Base-by-base conservation (phyloP, 2,329 filamentous ascomycete species). In the Stemphylium lycopersici region DNA sequence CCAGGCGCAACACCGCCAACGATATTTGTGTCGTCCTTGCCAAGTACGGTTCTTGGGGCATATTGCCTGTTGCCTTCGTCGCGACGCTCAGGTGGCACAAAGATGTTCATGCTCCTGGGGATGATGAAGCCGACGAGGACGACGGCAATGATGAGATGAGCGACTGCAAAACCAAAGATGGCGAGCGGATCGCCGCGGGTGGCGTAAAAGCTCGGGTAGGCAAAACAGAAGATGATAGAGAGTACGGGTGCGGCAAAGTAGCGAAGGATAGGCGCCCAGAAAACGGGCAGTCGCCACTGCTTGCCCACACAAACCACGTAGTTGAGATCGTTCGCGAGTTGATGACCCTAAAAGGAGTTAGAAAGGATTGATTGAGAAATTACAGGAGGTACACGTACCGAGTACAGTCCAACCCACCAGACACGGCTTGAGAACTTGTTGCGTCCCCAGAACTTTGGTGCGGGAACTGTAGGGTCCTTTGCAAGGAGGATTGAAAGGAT, bases 291-390 rank as follows among this genome's bases (percentile, higher is more conserved):
- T 1, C 63, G 75, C 81, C 81, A 84, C 68, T 84, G 83, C 33
- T 79, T 79, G 52, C 79, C 80, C 1, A 68, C 71, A 7, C 77
- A 80, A 16, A 84, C 76, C 34, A 81, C 76, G 5, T 75, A 63
- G 52, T 84, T 84, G 37, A 83, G 76, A 59, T 84, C 81, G 18
- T 75, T 76, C 15, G 78, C 74, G n/a, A 84, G 76, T 72, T 84
- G 82, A 56, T 83, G 79, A 41, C 81, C 81, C 80, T 83, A 45
- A 6, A 15, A 7, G 31, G 6, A 18, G 6, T 45, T 3, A 36
- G 29, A 10, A 45, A 4, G 13, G 6, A 26, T 22, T 40, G 11
- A 29, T 2, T 11, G 6, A 29, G 10, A 10, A 11, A 29, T 3
- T 29, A 29, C 8, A 8, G 8, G 11, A 29, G 26, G 12, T 45